These are phyloP conservation scores for Marchantia paleacea DNA, from an alignment of 225 moss, liverwort and hornwort species.

Conservation along the genomic window DNA sequence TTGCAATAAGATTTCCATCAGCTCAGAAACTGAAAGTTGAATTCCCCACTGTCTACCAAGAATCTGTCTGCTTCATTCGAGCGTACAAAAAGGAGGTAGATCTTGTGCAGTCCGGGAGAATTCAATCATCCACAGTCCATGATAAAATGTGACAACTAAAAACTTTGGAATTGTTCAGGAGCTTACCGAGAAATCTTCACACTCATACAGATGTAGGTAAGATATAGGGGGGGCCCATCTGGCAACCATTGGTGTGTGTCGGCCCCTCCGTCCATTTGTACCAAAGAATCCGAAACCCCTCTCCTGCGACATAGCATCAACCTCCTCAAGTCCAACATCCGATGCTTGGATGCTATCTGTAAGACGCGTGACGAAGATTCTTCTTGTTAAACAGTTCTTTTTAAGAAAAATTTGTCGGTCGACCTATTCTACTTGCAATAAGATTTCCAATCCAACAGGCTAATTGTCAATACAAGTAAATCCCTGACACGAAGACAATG, in stretches of 20 bases:
- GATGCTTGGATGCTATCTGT: slow-evolving; percentile 62
- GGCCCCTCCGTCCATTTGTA: slow-evolving; percentile 54
- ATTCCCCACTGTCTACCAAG: too few species aligned
- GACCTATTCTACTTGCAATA: not conserved
- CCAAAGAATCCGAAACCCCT: slow-evolving; percentile 68
- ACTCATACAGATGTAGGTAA: slow-evolving; percentile 89
- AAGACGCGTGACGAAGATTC: not conserved
- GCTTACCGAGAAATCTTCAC: slow-evolving; percentile 82
- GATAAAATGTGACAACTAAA: not conserved
- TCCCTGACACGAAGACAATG: not conserved
- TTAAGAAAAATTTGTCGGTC: not conserved
- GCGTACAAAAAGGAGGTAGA: too few species aligned
- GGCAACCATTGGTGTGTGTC: slow-evolving; percentile 52
- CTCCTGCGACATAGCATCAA: slow-evolving; percentile 45
- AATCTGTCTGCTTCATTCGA: too few species aligned
- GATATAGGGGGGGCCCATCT: slow-evolving; percentile 85
- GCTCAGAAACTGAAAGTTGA: not conserved
- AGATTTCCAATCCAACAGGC: not conserved
- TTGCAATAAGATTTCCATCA: not conserved
- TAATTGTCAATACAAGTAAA: not conserved
- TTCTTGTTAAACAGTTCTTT: not conserved
- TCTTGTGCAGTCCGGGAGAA: too few species aligned
- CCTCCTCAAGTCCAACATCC: slow-evolving; percentile 70
- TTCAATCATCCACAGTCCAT: not conserved
- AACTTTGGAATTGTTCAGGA: not conserved